These are phyloP conservation scores for Powellomyces hirtus DNA, from an alignment of 192 early-diverging fungal genomes.

Conservation along the genomic window DNA sequence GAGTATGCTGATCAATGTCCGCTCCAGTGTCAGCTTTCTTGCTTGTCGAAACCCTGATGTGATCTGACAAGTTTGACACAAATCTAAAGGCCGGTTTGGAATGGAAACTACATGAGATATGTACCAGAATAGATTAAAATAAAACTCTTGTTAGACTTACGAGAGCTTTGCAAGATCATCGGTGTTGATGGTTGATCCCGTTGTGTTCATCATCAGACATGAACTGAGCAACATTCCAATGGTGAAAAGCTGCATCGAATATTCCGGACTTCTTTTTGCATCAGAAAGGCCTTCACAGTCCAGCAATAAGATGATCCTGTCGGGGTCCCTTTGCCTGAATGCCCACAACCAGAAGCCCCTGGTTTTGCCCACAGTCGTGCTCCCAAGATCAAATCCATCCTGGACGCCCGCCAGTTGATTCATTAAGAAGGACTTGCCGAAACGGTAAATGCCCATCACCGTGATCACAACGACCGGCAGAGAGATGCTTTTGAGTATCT, in stretches of 20 bases:
- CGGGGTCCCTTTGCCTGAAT: neutral
- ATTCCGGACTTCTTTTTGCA: neutral
- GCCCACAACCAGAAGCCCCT: slow-evolving; percentile 18
- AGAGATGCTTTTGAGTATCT: neutral
- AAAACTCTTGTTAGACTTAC: too few relatives aligned
- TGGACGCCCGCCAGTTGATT: slow-evolving; percentile 11
- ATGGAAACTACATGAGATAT: too few relatives aligned
- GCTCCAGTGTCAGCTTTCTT: too few relatives aligned
- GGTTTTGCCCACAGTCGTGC: neutral
- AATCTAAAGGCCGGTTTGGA: too few relatives aligned
- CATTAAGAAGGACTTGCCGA: slow-evolving; percentile 20
- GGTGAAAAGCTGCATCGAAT: slow-evolving; percentile 12
- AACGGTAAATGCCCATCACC: neutral
- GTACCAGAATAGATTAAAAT: too few relatives aligned
- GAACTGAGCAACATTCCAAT: slow-evolving; percentile 2
- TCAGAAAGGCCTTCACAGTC: slow-evolving; percentile 11
- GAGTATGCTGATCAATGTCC: too few relatives aligned
- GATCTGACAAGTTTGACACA: too few relatives aligned
- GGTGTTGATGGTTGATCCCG: neutral
- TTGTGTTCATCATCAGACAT: neutral
- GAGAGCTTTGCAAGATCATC: too few relatives aligned
- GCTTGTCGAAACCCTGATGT: too few relatives aligned
- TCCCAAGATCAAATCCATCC: slow-evolving; percentile 5
- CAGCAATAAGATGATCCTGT: neutral
- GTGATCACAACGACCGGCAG: neutral